A percentile compares a stretch with the other conserved stretches of the same genome.
phyloP scores from a whole-genome alignment of 2,329 filamentous ascomycete species.

The Botrytis elliptica region DNA sequence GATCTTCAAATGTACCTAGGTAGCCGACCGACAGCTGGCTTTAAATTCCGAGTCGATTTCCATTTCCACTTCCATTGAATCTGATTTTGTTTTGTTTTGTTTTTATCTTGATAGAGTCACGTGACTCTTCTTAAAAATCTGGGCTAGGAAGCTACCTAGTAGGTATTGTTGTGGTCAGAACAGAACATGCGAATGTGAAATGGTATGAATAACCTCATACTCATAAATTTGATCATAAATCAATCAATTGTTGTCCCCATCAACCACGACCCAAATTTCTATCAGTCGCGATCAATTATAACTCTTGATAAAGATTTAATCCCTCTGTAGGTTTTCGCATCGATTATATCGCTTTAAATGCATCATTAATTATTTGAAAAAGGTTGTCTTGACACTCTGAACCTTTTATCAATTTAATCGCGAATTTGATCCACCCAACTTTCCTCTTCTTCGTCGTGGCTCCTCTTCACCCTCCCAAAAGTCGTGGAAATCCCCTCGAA shows the following conservation, averaged over 20 bases:
- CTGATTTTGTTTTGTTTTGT: not conserved
- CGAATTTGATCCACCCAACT: constrained; percentile 15
- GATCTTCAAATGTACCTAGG: not conserved
- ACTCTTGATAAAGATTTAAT: not conserved
- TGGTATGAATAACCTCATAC: constrained; percentile 13
- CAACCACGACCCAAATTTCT: not conserved
- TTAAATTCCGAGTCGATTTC: not conserved
- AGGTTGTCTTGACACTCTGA: not conserved
- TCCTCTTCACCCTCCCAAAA: constrained; percentile 54
- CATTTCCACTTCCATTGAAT: not conserved
- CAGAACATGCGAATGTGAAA: not conserved
- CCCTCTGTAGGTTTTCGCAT: constrained; percentile 1
- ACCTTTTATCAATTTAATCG: not conserved
- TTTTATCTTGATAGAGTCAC: not conserved
- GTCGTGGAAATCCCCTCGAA: constrained; percentile 55
- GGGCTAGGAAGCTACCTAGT: not conserved
- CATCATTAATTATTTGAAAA: constrained; percentile 10
- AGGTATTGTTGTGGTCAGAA: not conserved
- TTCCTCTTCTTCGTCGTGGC: constrained; percentile 45
- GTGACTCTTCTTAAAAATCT: not conserved
- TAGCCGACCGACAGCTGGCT: not conserved
- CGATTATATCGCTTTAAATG: not conserved
- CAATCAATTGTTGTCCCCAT: constrained; percentile 2
- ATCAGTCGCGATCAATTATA: not conserved
- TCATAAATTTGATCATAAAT: constrained; percentile 11